A percentile compares a stretch with the other conserved stretches of the same genome.
These are phyloP conservation scores for Lactuca saligna DNA, from an alignment of 129 eudicot genomes.

Conservation along the genomic window DNA sequence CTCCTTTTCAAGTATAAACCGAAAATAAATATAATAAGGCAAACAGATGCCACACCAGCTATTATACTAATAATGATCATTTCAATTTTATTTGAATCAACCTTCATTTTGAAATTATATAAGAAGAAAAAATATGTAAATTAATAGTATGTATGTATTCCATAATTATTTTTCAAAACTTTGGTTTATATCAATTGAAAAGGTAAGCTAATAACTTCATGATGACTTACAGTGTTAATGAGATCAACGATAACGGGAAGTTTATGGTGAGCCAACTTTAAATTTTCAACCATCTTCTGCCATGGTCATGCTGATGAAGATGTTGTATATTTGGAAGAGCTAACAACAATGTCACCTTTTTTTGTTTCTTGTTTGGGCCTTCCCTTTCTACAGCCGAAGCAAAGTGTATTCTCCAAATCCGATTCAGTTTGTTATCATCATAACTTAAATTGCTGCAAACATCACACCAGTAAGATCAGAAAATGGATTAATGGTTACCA, in stretches of 20 bases:
- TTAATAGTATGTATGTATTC: no score
- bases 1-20: no score
- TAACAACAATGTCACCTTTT: conserved; percentile 25
- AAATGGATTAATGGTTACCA: background rate
- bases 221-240: conserved; percentile 63
- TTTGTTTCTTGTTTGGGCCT: conserved; percentile 79
- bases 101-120: no score
- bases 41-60: no score
- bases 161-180: background rate
- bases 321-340: no score
- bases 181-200: background rate
- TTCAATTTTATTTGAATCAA: no score
- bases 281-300: conserved; percentile 83
- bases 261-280: conserved; percentile 89
- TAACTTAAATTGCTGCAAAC: conserved; percentile 68
- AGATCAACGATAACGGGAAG: conserved; percentile 91
- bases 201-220: background rate
- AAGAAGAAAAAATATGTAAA: no score
- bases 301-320: conserved; percentile 55
- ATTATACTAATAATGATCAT: no score
- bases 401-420: conserved; percentile 75
- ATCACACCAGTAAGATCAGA: background rate
- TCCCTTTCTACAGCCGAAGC: conserved; percentile 96
- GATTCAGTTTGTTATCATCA: conserved; percentile 75
- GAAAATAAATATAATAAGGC: no score